Percentiles rank a stretch among this genome's conserved stretches.
phyloP scores from a whole-genome alignment of 192 early-diverging fungal genomes.

The Coemansia javaensis region DNA sequence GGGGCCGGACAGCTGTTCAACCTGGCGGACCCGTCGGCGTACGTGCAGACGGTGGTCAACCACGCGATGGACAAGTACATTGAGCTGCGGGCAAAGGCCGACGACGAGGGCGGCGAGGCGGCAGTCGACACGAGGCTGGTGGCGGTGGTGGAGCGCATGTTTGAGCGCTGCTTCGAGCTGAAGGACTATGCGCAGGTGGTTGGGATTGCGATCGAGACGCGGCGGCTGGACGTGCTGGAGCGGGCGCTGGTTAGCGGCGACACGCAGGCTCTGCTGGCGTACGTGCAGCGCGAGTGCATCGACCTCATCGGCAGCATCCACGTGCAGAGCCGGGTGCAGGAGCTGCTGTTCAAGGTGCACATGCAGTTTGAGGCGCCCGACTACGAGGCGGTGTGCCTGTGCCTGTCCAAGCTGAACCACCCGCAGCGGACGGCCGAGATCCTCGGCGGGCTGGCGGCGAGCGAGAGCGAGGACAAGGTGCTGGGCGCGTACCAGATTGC shows the following conservation, averaged over 20 bases:
- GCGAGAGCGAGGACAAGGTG: constrained; percentile 60
- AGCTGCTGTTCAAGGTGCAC: constrained; percentile 47
- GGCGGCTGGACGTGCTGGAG: constrained; percentile 86
- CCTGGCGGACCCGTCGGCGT: constrained; percentile 73
- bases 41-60: constrained; percentile 93
- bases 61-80: constrained; percentile 90
- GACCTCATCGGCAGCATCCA: constrained; percentile 65
- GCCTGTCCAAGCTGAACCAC: constrained; percentile 88
- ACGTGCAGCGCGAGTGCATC: constrained; percentile 81
- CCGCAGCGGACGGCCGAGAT: constrained; percentile 67
- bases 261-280: constrained; percentile 68
- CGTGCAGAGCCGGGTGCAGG: constrained; percentile 62
- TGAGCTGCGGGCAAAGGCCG: constrained; percentile 57
- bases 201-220: constrained; percentile 92
- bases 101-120: constrained; percentile 31
- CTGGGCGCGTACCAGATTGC: constrained; percentile 95
- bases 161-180: constrained; percentile 82
- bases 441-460: constrained; percentile 61
- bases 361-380: constrained; percentile 68
- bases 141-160: constrained; percentile 92
- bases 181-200: constrained; percentile 79
- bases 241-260: constrained; percentile 70
- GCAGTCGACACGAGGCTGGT: constrained; percentile 75
- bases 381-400: constrained; percentile 87
- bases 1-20: constrained; percentile 91